phyloP scores from a whole-genome alignment of 345 rosid species.

The Heritiera littoralis region DNA sequence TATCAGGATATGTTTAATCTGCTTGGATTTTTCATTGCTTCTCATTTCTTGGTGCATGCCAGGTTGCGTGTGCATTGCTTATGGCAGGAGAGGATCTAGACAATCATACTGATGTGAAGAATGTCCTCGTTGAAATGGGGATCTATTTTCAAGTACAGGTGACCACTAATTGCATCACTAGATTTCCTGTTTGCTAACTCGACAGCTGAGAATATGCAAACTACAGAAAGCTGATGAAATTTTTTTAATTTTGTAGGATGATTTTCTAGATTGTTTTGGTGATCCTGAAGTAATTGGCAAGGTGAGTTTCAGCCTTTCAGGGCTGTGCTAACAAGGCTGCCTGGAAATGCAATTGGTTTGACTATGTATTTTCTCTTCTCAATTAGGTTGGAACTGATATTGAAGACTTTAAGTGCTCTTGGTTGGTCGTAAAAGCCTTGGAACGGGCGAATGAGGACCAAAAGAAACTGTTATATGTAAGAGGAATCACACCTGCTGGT shows the following conservation, averaged over 20 bases:
- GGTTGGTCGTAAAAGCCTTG: constrained; percentile 88
- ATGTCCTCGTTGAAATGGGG: constrained; percentile 71
- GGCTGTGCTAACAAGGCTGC: not conserved
- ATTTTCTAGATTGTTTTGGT: constrained; percentile 83
- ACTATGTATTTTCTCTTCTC: not conserved
- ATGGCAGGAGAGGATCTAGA: constrained; percentile 76
- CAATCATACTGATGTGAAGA: constrained; percentile 57
- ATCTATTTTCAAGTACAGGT: constrained; percentile 87
- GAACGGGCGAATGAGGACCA: constrained; percentile 64
- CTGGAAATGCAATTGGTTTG: not conserved
- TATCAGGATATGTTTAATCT: not conserved
- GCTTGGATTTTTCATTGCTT: not conserved
- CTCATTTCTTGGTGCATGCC: constrained; percentile 1
- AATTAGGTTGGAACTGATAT: constrained; percentile 82
- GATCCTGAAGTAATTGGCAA: constrained; percentile 71
- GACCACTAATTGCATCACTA: not conserved
- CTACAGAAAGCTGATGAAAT: not conserved
- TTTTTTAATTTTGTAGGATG: constrained; percentile 48
- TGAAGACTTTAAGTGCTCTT: constrained; percentile 85
- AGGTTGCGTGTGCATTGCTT: constrained; percentile 88
- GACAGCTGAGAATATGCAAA: not conserved
- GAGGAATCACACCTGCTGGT: not conserved
- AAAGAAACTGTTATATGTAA: constrained; percentile 60
- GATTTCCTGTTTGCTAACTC: not conserved
- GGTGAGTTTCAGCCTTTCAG: constrained; percentile 35